Base-by-base conservation (phyloP, 2,329 filamentous ascomycete genomes). In the Curvularia hawaiiensis region DNA sequence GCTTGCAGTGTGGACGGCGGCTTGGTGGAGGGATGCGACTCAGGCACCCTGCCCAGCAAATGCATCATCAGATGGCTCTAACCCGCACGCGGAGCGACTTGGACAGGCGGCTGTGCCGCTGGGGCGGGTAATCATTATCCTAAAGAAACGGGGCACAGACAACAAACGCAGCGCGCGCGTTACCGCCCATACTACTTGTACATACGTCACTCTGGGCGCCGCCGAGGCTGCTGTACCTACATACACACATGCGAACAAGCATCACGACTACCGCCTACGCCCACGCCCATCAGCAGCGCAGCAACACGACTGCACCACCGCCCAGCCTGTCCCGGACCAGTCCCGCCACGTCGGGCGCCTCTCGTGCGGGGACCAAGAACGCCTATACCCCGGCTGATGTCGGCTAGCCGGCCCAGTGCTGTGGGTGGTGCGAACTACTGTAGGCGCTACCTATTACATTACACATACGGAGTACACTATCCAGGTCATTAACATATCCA, bases 71-170 rank as follows among this genome's bases (percentile, higher is more conserved):
- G 22, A 54, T 38, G 40, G 31, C 38, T 54, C 50, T 38, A 54
- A 44, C 50, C 50, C 31, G 45, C 53, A 50, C 50, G 54, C 50
- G 35, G 44, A 53, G 40, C 31, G 39, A 31, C 43, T 22, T 39
- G 22, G 45, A 46, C 54, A 56, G 50, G 40, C 54, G 50, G 40
- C 54, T 49, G 54, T 28, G 50, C 54, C 54, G 46, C 41, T 53
- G 50, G 41, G 44, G 50, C 54, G 54, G 54, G 50, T 44, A 44
- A 43, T 43, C 8, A 38, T 38, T 6, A 18, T 38, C 26, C 12
- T 45, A 26, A 35, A 54, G 50, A 20, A 20, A 24, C 20, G 47
- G 30, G 47, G 33, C 35, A 50, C 24, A 18, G 33, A 28, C 47
- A 44, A 28, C 26, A 4, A 28, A 49, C 46, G 22, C 22, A 38